Base-by-base conservation (phyloP, 441 rosid species). In the Breynia disticha region DNA sequence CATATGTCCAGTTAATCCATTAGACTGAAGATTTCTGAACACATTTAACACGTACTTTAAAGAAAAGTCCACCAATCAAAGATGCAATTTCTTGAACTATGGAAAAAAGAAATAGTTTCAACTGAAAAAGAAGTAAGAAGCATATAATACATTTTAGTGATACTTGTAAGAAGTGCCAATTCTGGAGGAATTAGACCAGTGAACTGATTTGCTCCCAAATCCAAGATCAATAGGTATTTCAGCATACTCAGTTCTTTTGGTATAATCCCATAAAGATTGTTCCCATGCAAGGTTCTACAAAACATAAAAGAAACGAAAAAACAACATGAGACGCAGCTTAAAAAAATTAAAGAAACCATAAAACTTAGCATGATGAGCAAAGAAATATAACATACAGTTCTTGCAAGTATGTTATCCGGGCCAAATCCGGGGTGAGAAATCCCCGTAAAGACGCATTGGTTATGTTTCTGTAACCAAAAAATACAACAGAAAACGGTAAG, bases 131-230 rank as follows among this genome's bases (percentile, higher is more conserved):
- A 10, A 16, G 19, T n/a, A 16, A n/a, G 32, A 14, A 32, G 12
- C 16, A 46, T 16, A 7, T 8, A 3, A 67, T 82, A 88, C 97
- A 87, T 70, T 67, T 53, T 77, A 35, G 20, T 54, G 52, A 81
- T 49, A 70, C 69, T 76, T 48, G 78, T 65, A 62, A 88, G 61
- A 44, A 75, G 79, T 59, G 94, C 95, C 10, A 91, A 64, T 75
- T 91, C 97, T 4, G 80, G 72, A 50, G 98, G 98, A 62, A 88
- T 82, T 11, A 78, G 86, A 67, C 98, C 98, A 24, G 76, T 73
- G 14, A 88, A 48, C 55, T 71, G 87, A 76, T 91, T 91, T 72
- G 58, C 77, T 68, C 98, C 98, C 81, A 91, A 86, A 78, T 93
- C 97, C 82, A 88, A 77, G 62, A 70, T 71, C 78, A 68, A 62